Base-by-base conservation (phyloP, 495 filamentous ascomycete species). In the Cercophora samala region DNA sequence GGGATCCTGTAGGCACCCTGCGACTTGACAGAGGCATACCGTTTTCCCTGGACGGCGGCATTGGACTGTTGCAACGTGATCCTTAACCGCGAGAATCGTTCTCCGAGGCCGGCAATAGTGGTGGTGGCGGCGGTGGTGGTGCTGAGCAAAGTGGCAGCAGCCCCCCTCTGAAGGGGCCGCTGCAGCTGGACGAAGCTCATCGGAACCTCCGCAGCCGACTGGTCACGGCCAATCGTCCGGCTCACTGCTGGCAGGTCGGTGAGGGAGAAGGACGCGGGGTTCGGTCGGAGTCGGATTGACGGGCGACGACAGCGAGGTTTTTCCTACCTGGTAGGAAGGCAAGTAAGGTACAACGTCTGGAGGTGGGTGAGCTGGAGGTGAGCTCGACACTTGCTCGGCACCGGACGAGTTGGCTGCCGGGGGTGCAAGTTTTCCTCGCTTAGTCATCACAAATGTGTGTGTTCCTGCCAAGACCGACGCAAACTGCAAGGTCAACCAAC, bases 1-100 rank as follows among this genome's bases (percentile, higher is more conserved):
- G 87, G 85, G 69, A 89, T 78, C 76, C 89, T 96, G 77, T 94
- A 94, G 62, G 91, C 88, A 72, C 92, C 92, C 83, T 97, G 91
- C 26, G 91, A 79, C 75, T 91, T 89, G 82, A 97, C 92, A 2
- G 91, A 87, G 69, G 96, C 94, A 78, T 93, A 83, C 72, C 95
- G 82, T 65, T 80, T 74, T 71, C 82, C 82, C 63, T 79, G 76
- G 62, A 79, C 77, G 68, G 70, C 80, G 56, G 77, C 77, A 62
- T 63, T 70, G 65, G 64, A 53, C 15, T 46, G 37, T 17, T 46
- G 37, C 15, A 46, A 13, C 32, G 54, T 19, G 62, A 71, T 60
- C 23, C 67, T 66, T 59, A 78, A 66, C 65, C 69, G 55, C 22
- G 72, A 65, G 59, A 77, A 72, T 3, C 66, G 68, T 26, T 73